Conservation (phyloP, 2,329 filamentous ascomycete genomes). For the Aspergillus ustus region DNA sequence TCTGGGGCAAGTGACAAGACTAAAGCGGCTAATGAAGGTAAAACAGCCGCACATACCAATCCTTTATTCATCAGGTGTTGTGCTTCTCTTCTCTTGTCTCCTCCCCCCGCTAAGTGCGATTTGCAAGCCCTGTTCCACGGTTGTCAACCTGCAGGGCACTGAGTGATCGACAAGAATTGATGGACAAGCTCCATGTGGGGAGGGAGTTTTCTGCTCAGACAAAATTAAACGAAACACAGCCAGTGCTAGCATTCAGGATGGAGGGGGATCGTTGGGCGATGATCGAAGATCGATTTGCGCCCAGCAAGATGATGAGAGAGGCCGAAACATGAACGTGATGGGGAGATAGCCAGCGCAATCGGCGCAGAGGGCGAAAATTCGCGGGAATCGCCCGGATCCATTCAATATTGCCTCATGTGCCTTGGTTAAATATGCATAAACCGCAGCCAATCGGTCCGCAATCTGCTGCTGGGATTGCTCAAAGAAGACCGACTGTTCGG, state of each 20-base stretch:
- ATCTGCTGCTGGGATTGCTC: background rate
- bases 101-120: background rate
- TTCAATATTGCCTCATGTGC: slow-evolving; percentile 17
- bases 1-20: slow-evolving; percentile 13
- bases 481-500: background rate
- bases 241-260: slow-evolving; percentile 16
- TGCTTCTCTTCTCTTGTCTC: background rate
- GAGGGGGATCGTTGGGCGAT: slow-evolving; percentile 2
- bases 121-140: slow-evolving; percentile 17
- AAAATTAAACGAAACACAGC: slow-evolving; percentile 24
- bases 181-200: slow-evolving; percentile 23
- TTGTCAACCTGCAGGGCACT: slow-evolving; percentile 22
- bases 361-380: background rate
- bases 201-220: slow-evolving; percentile 17
- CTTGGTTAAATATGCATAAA: slow-evolving; percentile 16
- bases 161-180: slow-evolving; percentile 28
- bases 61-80: slow-evolving; percentile 4
- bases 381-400: slow-evolving; percentile 11
- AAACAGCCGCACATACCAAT: slow-evolving; percentile 18
- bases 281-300: slow-evolving; percentile 4
- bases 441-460: slow-evolving; percentile 11
- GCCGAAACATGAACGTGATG: slow-evolving; percentile 5
- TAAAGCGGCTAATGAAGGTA: slow-evolving; percentile 21
- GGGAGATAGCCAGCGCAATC: slow-evolving; percentile 3
- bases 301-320: background rate